These are phyloP conservation scores for Trichaptum fuscoviolaceum DNA, from an alignment of 768 basidiomycete genomes.

Conservation along the genomic window DNA sequence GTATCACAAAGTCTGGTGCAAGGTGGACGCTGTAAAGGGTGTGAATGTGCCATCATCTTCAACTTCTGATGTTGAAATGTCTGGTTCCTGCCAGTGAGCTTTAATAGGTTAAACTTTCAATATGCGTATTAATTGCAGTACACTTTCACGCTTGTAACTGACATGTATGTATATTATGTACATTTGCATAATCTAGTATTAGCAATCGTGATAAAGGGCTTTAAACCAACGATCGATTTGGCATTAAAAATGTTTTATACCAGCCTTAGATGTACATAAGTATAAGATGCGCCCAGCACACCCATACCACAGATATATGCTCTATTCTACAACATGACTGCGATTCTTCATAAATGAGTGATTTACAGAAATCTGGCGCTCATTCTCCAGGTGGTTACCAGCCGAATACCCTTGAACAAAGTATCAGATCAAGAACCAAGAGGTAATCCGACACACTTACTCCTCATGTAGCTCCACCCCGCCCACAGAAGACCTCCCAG, in stretches of 20 bases:
- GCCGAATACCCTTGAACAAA: background rate
- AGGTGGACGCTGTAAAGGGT: background rate
- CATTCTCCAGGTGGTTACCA: background rate
- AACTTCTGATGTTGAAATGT: background rate
- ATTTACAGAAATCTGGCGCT: background rate
- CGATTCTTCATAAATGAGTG: background rate
- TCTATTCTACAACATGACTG: background rate
- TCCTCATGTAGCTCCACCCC: slow-evolving; percentile 52
- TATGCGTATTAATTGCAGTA: too few species aligned
- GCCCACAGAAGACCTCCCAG: slow-evolving; percentile 46
- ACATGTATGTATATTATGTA: too few species aligned
- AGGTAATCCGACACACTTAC: slow-evolving; percentile 13
- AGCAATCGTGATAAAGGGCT: too few species aligned
- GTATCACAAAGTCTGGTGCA: slow-evolving; percentile 4
- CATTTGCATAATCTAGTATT: too few species aligned
- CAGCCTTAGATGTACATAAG: background rate
- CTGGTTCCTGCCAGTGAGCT: background rate
- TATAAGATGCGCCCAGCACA: background rate
- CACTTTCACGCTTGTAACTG: too few species aligned
- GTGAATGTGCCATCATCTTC: background rate
- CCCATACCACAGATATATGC: background rate
- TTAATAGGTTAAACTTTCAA: background rate
- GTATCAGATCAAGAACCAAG: background rate
- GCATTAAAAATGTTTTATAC: background rate
- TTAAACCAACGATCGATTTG: too few species aligned